These are phyloP conservation scores for Sclerotinia spermophila DNA, from an alignment of 2,329 filamentous ascomycete species.

Conservation along the genomic window DNA sequence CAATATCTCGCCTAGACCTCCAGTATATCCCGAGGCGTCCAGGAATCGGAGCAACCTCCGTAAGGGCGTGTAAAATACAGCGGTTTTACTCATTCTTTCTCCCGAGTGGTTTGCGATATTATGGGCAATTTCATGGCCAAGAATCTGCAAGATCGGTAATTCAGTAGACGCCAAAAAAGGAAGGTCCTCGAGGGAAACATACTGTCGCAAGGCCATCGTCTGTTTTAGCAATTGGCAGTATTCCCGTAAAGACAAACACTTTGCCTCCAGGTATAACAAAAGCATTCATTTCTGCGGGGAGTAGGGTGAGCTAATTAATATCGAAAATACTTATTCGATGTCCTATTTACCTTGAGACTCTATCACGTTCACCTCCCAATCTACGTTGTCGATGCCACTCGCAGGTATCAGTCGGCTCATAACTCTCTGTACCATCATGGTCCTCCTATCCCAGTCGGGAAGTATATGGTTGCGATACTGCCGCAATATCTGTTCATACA, in stretches of 20 bases:
- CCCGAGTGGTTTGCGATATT: conserved; percentile 65
- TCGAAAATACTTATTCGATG: not conserved
- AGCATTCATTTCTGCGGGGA: conserved; percentile 53
- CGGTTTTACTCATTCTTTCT: conserved; percentile 52
- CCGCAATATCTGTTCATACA: conserved; percentile 55
- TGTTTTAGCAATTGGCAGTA: conserved; percentile 61
- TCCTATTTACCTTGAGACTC: conserved; percentile 51
- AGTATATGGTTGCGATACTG: conserved; percentile 53
- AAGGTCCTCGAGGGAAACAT: not conserved
- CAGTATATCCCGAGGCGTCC: conserved; percentile 29
- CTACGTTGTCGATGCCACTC: conserved; percentile 53
- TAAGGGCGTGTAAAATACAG: conserved; percentile 39
- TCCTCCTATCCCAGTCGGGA: conserved; percentile 55
- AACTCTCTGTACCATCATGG: conserved; percentile 56
- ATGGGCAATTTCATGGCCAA: conserved; percentile 79
- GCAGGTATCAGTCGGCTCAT: conserved; percentile 64
- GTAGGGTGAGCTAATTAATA: not conserved
- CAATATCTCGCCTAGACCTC: conserved; percentile 29
- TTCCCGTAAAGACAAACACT: conserved; percentile 74
- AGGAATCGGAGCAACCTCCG: conserved; percentile 39
- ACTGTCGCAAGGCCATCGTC: conserved; percentile 66
- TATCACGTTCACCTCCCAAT: conserved; percentile 74
- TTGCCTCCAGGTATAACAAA: conserved; percentile 77
- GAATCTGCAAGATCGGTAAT: conserved; percentile 61
- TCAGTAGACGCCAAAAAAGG: too few relatives aligned